These are phyloP conservation scores for Rhodomyrtus tomentosa DNA, from an alignment of 345 rosid genomes.

Conservation along the genomic window DNA sequence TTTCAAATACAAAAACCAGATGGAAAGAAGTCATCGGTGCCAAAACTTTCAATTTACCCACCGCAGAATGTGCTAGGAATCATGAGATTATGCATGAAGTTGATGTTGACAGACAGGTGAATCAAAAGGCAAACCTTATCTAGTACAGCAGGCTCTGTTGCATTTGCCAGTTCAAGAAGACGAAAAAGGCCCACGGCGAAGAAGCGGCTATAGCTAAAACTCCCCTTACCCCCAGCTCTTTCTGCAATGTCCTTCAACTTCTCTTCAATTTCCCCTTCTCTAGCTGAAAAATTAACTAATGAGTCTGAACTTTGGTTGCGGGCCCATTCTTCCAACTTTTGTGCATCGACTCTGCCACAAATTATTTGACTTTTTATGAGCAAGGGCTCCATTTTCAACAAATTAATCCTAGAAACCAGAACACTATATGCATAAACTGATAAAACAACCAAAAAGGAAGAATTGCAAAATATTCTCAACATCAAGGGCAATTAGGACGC, in stretches of 20 bases:
- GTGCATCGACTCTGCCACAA: conserved; percentile 59
- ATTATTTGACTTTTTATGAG: background rate
- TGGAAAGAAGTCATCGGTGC: background rate
- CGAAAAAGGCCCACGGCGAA: conserved; percentile 94
- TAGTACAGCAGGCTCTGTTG: conserved; percentile 74
- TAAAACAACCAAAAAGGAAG: background rate
- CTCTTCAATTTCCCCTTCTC: conserved; percentile 81
- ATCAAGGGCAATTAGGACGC: background rate
- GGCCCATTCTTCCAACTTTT: conserved; percentile 94
- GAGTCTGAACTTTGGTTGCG: conserved; percentile 53
- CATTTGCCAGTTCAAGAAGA: conserved; percentile 84
- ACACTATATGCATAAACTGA: background rate
- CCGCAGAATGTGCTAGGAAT: background rate
- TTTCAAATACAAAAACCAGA: background rate
- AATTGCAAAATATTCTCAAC: background rate
- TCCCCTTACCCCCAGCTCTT: conserved; percentile 61
- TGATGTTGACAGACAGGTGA: background rate
- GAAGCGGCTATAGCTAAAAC: conserved; percentile 96
- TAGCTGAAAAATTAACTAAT: conserved; percentile 56
- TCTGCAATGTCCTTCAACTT: conserved; percentile 67
- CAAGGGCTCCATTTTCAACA: background rate
- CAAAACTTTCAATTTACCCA: background rate
- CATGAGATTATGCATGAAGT: background rate
- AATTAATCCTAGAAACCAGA: background rate
- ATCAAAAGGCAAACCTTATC: conserved; percentile 53